These are phyloP conservation scores for Boletus coccyginus DNA, from an alignment of 768 basidiomycete species.

Conservation along the genomic window DNA sequence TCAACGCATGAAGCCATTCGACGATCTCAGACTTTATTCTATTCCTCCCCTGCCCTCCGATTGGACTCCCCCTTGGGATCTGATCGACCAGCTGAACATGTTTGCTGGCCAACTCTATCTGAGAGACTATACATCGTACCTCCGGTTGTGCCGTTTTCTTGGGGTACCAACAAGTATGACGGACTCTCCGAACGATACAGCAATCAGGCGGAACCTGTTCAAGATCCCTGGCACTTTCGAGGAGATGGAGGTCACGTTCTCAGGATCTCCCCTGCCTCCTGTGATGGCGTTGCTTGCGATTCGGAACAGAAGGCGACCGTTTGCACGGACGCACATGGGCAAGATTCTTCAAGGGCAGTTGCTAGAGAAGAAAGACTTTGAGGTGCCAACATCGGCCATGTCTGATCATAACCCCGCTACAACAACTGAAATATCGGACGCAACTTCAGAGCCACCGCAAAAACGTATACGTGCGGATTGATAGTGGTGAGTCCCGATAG, in stretches of 20 bases:
- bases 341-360: neutral
- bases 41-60: constrained; percentile 4
- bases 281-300: neutral
- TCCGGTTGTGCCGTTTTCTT: constrained; percentile 21
- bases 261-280: neutral
- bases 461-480: too few relatives aligned
- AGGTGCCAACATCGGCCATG: too few relatives aligned
- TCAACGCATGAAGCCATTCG: constrained; percentile 34
- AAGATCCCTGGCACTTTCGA: neutral
- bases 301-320: neutral
- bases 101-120: constrained; percentile 7
- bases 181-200: neutral
- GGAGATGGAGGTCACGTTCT: neutral
- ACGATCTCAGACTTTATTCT: constrained; percentile 21
- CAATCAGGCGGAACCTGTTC: neutral
- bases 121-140: constrained; percentile 22
- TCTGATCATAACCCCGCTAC: too few relatives aligned
- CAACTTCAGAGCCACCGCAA: too few relatives aligned
- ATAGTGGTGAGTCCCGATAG: too few relatives aligned
- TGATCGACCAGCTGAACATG: too few relatives aligned
- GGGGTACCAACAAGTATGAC: neutral
- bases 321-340: neutral
- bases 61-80: neutral
- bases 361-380: too few relatives aligned
- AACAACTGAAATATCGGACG: too few relatives aligned